These are phyloP conservation scores for Aspergillus panamensis DNA, from an alignment of 495 filamentous ascomycete genomes.

Conservation along the genomic window DNA sequence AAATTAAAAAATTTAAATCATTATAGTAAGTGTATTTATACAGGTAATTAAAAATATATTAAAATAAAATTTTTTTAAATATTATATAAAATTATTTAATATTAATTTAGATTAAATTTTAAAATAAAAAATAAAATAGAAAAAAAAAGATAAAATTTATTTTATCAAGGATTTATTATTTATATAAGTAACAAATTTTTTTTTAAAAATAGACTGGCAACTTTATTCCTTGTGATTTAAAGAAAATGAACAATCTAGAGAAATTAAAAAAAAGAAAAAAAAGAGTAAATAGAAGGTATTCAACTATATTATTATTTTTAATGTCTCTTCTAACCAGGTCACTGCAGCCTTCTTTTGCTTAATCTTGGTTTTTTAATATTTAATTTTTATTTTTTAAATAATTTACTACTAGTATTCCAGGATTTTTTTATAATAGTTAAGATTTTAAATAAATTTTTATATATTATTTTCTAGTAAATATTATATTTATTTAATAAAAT, in stretches of 20 bases:
- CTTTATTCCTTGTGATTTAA: background rate
- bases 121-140: background rate
- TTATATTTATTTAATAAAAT: too few species aligned
- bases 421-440: too few species aligned
- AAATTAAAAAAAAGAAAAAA: background rate
- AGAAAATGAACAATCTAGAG: background rate
- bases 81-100: background rate
- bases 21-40: too few species aligned
- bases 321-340: too few species aligned
- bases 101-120: conserved; percentile 1
- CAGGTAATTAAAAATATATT: background rate
- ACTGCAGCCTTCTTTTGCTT: too few species aligned
- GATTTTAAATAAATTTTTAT: too few species aligned
- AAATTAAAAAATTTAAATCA: background rate
- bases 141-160: background rate
- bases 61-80: background rate
- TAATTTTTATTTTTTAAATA: background rate
- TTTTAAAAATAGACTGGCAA: background rate
- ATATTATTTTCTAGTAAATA: too few species aligned
- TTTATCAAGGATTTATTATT: background rate
- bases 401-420: too few species aligned
- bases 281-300: background rate
- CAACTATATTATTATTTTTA: background rate
- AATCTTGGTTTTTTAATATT: background rate
- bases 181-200: conserved; percentile 1